A percentile compares a stretch with the other conserved stretches of the same genome.
phyloP scores from a whole-genome alignment of 805 yeast species.

The Metschnikowia peoriensis region DNA sequence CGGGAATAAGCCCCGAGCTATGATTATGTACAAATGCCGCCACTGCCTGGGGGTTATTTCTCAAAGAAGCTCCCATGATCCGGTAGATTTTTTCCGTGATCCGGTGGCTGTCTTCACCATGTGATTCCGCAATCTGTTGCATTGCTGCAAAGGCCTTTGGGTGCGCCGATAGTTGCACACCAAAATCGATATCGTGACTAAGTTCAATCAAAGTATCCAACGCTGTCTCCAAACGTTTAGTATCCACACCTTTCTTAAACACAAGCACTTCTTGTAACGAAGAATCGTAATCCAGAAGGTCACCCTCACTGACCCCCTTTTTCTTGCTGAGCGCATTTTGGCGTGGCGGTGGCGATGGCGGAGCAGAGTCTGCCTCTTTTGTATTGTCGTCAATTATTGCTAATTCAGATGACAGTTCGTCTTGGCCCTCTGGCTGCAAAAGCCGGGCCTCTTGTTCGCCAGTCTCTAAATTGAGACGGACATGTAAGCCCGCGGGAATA shows the following conservation, averaged over 20 bases:
- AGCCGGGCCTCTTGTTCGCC: constrained; percentile 68
- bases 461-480: constrained; percentile 72
- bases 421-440: constrained; percentile 30
- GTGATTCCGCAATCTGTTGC: constrained; percentile 19
- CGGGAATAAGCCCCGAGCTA: constrained; percentile 17
- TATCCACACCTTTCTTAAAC: constrained; percentile 18
- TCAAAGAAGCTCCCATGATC: constrained; percentile 61
- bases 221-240: constrained; percentile 22
- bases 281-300: constrained; percentile 16
- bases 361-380: background rate
- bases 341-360: background rate
- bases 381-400: background rate
- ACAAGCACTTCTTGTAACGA: constrained; percentile 14
- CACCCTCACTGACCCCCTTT: constrained; percentile 15
- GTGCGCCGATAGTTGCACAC: constrained; percentile 44
- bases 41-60: constrained; percentile 71
- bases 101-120: constrained; percentile 12
- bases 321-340: background rate
- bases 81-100: constrained; percentile 55
- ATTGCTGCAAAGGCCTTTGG: constrained; percentile 32
- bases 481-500: constrained; percentile 78
- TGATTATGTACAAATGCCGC: constrained; percentile 31
- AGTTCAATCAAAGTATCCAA: constrained; percentile 53
- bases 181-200: constrained; percentile 66
- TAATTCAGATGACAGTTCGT: background rate